Percentiles rank a stretch among this genome's conserved stretches.
These are phyloP conservation scores for Funneliformis geosporum DNA, from an alignment of 192 early-diverging fungal species.

Conservation along the genomic window DNA sequence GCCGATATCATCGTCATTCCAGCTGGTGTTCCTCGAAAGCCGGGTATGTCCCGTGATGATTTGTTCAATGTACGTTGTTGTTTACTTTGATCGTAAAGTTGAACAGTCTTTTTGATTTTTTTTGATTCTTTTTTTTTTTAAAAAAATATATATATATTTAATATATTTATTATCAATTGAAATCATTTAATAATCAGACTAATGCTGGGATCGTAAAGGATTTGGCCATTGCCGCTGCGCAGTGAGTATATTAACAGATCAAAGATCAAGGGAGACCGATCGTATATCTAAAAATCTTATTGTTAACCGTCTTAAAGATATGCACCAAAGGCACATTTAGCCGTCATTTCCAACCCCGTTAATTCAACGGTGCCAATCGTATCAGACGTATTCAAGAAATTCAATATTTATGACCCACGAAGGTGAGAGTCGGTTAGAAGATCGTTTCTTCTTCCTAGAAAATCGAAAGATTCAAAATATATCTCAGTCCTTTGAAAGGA, in stretches of 20 bases:
- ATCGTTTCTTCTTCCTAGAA: neutral
- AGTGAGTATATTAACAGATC: constrained; percentile 43
- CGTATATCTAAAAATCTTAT: neutral
- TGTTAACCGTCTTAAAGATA: constrained; percentile 10
- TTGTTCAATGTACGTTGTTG: constrained; percentile 75
- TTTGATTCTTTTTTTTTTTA: too few species aligned
- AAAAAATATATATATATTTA: too few species aligned
- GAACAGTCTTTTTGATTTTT: neutral
- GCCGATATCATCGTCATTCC: constrained; percentile 84
- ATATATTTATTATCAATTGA: neutral
- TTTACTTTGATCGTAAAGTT: neutral
- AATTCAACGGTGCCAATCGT: constrained; percentile 98
- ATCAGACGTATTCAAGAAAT: constrained; percentile 89
- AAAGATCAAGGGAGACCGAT: neutral
- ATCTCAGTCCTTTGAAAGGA: too few species aligned
- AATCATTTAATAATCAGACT: constrained; percentile 55
- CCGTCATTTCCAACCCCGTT: constrained; percentile 96
- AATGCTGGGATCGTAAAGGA: constrained; percentile 93
- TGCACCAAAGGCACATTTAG: constrained; percentile 80
- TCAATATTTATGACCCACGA: constrained; percentile 82
- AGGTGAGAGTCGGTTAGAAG: constrained; percentile 34
- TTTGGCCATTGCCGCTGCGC: constrained; percentile 78
- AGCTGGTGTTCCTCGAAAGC: constrained; percentile 97
- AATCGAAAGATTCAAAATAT: too few species aligned
- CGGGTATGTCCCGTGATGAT: constrained; percentile 98